These are phyloP conservation scores for Aureobasidium uvarum DNA, from an alignment of 2,329 filamentous ascomycete genomes.

Conservation along the genomic window DNA sequence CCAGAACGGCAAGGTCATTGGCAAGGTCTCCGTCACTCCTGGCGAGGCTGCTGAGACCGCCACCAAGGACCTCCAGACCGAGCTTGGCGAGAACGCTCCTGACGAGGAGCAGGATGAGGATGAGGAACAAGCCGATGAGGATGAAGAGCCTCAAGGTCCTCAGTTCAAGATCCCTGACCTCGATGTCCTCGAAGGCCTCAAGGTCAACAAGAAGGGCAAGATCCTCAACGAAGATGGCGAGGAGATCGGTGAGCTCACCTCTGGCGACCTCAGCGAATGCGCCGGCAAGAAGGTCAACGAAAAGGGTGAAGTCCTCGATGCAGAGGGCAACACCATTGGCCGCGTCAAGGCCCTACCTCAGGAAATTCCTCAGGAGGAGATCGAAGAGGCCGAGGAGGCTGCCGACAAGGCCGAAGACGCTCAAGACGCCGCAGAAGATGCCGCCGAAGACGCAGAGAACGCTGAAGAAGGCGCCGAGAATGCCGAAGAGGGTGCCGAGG, in stretches of 20 bases:
- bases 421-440: constrained; percentile 45
- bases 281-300: constrained; percentile 65
- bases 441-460: constrained; percentile 28
- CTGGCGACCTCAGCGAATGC: constrained; percentile 61
- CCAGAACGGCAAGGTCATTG: constrained; percentile 52
- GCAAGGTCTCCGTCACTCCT: constrained; percentile 50
- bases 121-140: constrained; percentile 35
- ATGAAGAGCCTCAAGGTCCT: constrained; percentile 31
- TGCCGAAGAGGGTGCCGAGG: constrained; percentile 36
- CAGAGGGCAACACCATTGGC: constrained; percentile 62
- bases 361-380: constrained; percentile 39
- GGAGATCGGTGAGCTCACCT: constrained; percentile 52
- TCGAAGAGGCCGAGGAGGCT: constrained; percentile 38
- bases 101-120: constrained; percentile 34
- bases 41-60: constrained; percentile 53
- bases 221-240: constrained; percentile 55
- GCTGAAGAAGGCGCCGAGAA: constrained; percentile 35
- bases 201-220: constrained; percentile 60
- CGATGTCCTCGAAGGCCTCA: constrained; percentile 52
- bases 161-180: constrained; percentile 45
- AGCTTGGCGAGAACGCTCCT: constrained; percentile 46
- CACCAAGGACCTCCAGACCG: constrained; percentile 50
- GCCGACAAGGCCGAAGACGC: constrained; percentile 35
- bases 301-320: constrained; percentile 64
- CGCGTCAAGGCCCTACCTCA: constrained; percentile 55